phyloP scores from a whole-genome alignment of 305 asterid species.

The Plantago coronopus region DNA sequence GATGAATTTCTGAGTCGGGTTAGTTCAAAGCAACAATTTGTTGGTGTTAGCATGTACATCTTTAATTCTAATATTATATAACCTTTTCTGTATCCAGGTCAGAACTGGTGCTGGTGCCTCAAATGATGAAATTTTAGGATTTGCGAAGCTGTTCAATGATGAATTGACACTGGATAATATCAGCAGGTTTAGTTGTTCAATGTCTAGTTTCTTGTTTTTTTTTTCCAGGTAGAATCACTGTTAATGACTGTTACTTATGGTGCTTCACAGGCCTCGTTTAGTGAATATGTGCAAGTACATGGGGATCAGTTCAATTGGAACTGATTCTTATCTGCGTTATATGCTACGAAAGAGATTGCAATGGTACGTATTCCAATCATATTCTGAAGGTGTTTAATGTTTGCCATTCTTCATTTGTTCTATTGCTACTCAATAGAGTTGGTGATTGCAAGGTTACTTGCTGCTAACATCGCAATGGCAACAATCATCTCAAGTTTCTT shows the following conservation, averaged over 20 bases:
- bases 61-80: no score
- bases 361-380: slow-evolving; percentile 43
- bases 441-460: no score
- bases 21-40: no score
- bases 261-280: slow-evolving; percentile 73
- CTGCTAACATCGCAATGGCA: no score
- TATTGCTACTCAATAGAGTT: not conserved
- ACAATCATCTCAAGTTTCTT: no score
- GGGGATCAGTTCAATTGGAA: slow-evolving; percentile 76
- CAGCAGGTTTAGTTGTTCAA: slow-evolving; percentile 56
- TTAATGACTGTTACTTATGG: no score
- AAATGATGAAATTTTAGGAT: slow-evolving; percentile 86
- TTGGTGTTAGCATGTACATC: no score
- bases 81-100: slow-evolving; percentile 38
- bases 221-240: no score
- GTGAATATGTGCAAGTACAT: slow-evolving; percentile 97
- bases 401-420: not conserved
- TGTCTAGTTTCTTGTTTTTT: no score
- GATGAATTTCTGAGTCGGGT: slow-evolving; percentile 90
- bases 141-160: slow-evolving; percentile 93
- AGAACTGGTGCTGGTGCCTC: slow-evolving; percentile 77
- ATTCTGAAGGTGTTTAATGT: slow-evolving; percentile 15
- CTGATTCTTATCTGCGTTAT: slow-evolving; percentile 85
- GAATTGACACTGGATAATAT: slow-evolving; percentile 94
- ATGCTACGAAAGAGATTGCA: slow-evolving; percentile 86